Base-by-base conservation (phyloP, 768 basidiomycete genomes). In the Multifurca ochricompacta region DNA sequence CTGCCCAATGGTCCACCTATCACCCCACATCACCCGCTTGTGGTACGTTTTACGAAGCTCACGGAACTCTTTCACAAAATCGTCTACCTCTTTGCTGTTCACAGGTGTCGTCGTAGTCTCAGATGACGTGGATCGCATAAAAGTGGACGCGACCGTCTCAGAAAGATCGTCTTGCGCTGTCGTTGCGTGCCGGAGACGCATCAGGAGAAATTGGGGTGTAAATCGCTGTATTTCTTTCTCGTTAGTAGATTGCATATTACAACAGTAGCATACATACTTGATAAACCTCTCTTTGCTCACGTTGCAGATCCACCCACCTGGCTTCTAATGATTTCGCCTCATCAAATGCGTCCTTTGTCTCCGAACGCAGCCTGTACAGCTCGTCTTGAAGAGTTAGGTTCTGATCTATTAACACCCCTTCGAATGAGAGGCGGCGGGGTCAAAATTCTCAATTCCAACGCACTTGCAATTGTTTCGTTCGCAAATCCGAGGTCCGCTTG, bases 131-230 rank as follows among this genome's bases (percentile, higher is more conserved):
- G 77, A 75, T 6, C 80, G 82, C 25, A 96, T 77, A 65, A 97
- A 96, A 0, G 81, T 71, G n/a, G 83, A 78, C 1, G 92, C 91
- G 21, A 95, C 70, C 2, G 81, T 74, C 68, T 98, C 95, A 1
- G 91, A 93, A 13, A 78, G 72, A 54, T 93, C 92, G 60, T 98
- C 95, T 69, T 94, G 93, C 19, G 86, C 85, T 0, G 86, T 91
- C 16, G 86, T 85, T 30, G 91, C 87, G 65, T 97, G 93, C 40
- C 83, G 79, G 11, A 95, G 77, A 2, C 94, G 83, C 72, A 94
- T 80, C 43, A 90, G 79, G 28, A 97, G 82, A 64, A 96, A 95
- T 62, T 91, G 86, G 0, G 90, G 85, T 2, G 82, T 81, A 63
- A 88, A 87, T 43, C 88, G 81, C 93, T 96, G 55, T 18, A 21